Evolutionary conservation across 495 filamentous ascomycete genomes (phyloP), one percentile per base, ranked within the genome.

Genomic region (Talaromyces thailandensis): DNA sequence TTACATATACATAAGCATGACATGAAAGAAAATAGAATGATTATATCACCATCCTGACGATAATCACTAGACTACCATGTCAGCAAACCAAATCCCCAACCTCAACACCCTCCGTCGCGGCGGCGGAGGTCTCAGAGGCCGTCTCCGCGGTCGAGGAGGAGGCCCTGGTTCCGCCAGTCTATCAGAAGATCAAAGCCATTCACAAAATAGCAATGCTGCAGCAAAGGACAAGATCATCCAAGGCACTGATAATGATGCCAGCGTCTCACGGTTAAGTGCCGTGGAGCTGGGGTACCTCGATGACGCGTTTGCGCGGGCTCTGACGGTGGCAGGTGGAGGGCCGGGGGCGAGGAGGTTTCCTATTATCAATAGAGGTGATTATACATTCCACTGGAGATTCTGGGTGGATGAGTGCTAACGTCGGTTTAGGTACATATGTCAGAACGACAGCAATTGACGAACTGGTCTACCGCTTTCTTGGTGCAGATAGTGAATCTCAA

Each of bases 161-260:
- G 63, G 57, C 45, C 31, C 50, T 11, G 51, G 11, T 12, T 18
- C 11, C 32, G 55, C 48, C 31, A 35, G 31, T 48, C 60, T 48
- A 12, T 71, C 62, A 62, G 66, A 63, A 12, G 71, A 71, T 28
- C 61, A 63, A 45, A 40, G 26, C 23, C 67, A 68, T 43, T 29
- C 61, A 26, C 18, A 45, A 16, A 58, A 64, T 18, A 14, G 14
- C 14, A 26, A 23, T 55, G 56, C 77, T 56, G 75, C 78, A 26
- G 71, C 71, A 56, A 78, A 77, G 56, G 84, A 88, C 67, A 71
- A 72, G 26, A 82, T 87, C 14, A 87, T 98, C 56, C 93, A 96
- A 73, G 83, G 86, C 59, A 98, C 94, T 16, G 94, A 98, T 74
- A 85, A 87, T 66, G 94, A 98, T 79, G 94, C 94, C 53, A 89